These are phyloP conservation scores for Melaleuca alternifolia DNA, from an alignment of 345 rosid species.

Conservation along the genomic window DNA sequence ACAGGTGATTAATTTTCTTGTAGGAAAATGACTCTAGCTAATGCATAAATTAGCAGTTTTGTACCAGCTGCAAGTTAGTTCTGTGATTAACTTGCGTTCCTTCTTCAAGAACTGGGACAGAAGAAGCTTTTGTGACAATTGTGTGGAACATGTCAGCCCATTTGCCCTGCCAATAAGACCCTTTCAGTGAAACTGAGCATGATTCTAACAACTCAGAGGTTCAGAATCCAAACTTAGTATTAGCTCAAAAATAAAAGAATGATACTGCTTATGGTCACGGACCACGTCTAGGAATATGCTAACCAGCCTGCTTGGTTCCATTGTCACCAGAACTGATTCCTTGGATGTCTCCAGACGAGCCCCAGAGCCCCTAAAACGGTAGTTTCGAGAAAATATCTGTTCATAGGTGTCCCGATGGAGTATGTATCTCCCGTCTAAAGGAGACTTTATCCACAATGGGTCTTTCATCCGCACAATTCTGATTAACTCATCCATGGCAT, in stretches of 20 bases:
- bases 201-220: neutral
- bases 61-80: slow-evolving; percentile 55
- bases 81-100: slow-evolving; percentile 14
- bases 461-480: slow-evolving; percentile 28
- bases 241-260: neutral
- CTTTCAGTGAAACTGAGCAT: neutral
- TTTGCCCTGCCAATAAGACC: slow-evolving; percentile 26
- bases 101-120: slow-evolving; percentile 23
- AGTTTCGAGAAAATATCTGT: slow-evolving; percentile 12
- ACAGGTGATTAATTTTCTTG: neutral
- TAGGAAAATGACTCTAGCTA: neutral
- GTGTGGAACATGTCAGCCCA: slow-evolving; percentile 63
- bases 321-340: slow-evolving; percentile 21
- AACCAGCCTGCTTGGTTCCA: slow-evolving; percentile 30
- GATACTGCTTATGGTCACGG: neutral
- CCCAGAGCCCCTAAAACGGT: slow-evolving; percentile 16
- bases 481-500: slow-evolving; percentile 45
- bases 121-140: slow-evolving; percentile 40
- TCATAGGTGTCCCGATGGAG: slow-evolving; percentile 32
- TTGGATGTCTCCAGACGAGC: slow-evolving; percentile 61
- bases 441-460: slow-evolving; percentile 43
- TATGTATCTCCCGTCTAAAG: slow-evolving; percentile 15
- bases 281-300: slow-evolving; percentile 49
- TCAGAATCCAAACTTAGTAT: neutral
- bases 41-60: neutral